Evolutionary conservation across 169 alveolate genomes (phyloP).

Genomic region (Plasmodium berghei): DNA sequence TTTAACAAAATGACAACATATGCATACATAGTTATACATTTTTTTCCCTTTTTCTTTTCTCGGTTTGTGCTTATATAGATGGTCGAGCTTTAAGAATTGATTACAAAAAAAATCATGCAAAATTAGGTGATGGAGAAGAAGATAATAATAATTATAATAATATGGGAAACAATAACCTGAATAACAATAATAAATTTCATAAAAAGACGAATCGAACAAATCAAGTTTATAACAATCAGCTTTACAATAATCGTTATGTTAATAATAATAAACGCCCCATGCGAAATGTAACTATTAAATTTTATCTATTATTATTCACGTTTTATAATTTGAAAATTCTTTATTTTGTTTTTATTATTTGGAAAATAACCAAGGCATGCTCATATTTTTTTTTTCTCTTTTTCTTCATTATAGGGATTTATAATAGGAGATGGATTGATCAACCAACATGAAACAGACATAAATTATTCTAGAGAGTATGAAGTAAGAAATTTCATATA

Average conservation of each 20-base stretch:
- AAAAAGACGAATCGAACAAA: slow-evolving; percentile 32
- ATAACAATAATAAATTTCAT: slow-evolving; percentile 15
- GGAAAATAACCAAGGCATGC: not conserved
- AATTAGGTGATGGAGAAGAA: slow-evolving; percentile 35
- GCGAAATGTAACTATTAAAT: slow-evolving; percentile 24
- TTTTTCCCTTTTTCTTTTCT: not conserved
- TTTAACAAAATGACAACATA: not conserved
- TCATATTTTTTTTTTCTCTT: not conserved
- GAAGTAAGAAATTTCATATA: slow-evolving; percentile 20
- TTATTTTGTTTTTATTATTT: not conserved
- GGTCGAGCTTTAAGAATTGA: slow-evolving; percentile 75
- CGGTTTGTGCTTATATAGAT: slow-evolving; percentile 34
- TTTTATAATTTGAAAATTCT: no score
- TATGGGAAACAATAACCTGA: slow-evolving; percentile 30
- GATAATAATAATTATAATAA: slow-evolving; percentile 26
- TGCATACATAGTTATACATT: not conserved
- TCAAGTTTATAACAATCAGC: slow-evolving; percentile 36
- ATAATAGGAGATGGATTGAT: slow-evolving; percentile 11
- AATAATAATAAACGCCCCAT: slow-evolving; percentile 49
- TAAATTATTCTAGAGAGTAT: slow-evolving; percentile 10
- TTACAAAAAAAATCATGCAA: slow-evolving; percentile 47
- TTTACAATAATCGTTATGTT: slow-evolving; percentile 71
- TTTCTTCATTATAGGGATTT: slow-evolving; percentile 21
- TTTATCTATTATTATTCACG: not conserved
- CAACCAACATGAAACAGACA: slow-evolving; percentile 35